A percentile compares a stretch with the other conserved stretches of the same genome.
Conservation (phyloP, 2,329 filamentous ascomycete genomes). For the Ophiocordyceps camponoti-floridani region DNA sequence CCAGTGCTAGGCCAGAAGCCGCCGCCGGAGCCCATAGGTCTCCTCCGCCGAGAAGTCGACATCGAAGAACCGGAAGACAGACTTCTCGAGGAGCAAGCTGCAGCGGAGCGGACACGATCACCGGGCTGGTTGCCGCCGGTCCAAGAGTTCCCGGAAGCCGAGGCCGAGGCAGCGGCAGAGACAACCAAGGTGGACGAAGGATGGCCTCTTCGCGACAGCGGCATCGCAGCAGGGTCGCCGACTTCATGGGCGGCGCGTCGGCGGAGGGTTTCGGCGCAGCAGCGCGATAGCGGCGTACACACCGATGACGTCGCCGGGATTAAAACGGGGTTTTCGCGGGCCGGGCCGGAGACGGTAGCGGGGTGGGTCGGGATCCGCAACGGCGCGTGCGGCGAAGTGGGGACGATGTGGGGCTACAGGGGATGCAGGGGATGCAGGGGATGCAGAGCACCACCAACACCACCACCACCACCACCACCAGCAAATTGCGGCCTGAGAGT, state of each 20-base stretch:
- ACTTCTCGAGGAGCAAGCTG: conserved; percentile 13
- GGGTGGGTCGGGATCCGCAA: conserved; percentile 10
- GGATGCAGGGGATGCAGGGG: conserved; percentile 6
- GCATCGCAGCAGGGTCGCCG: conserved; percentile 22
- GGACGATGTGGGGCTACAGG: conserved; percentile 1
- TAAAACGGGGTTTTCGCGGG: conserved; percentile 1
- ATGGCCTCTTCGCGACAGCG: conserved; percentile 9
- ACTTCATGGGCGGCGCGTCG: conserved; percentile 4
- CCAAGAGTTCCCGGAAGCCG: conserved; percentile 29
- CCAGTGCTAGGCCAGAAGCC: conserved; percentile 15
- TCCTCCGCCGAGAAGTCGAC: conserved; percentile 14
- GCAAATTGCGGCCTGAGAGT: conserved; percentile 42
- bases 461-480: no score
- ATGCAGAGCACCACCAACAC: no score
- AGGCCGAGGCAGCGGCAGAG: conserved; percentile 25
- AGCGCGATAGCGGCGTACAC: conserved; percentile 39
- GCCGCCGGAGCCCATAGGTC: conserved; percentile 6
- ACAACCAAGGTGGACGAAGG: conserved; percentile 3
- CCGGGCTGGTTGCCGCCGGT: conserved; percentile 31
- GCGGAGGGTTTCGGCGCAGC: conserved; percentile 8
- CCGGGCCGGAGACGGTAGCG: background rate
- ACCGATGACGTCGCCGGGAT: conserved; percentile 27
- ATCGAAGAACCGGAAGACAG: conserved; percentile 11
- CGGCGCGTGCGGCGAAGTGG: conserved; percentile 7
- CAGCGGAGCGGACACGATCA: conserved; percentile 13